Evolutionary conservation across 192 early-diverging fungal species (phyloP).

Genomic region (Gonapodya sp.): DNA sequence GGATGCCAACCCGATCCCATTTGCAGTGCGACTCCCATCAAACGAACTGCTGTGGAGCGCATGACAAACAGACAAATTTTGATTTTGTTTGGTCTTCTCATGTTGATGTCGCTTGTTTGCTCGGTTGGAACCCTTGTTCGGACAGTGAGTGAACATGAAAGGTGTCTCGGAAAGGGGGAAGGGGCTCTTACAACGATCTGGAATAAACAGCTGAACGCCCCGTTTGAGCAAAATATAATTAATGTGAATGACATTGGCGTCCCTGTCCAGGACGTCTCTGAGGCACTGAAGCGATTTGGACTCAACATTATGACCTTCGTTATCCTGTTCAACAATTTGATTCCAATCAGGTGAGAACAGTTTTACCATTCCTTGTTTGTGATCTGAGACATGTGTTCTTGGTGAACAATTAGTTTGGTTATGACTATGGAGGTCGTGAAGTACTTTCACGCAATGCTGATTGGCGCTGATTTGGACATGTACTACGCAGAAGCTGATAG

Average conservation of each 20-base stretch:
- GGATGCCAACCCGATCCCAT: too few relatives aligned
- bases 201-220: slow-evolving; percentile 17
- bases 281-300: slow-evolving; percentile 38
- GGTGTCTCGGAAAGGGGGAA: slow-evolving; percentile 9
- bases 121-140: slow-evolving; percentile 64
- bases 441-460: slow-evolving; percentile 76
- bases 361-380: slow-evolving; percentile 9
- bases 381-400: neutral
- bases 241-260: slow-evolving; percentile 20
- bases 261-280: slow-evolving; percentile 25
- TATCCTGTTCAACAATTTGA: slow-evolving; percentile 98
- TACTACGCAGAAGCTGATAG: slow-evolving; percentile 91
- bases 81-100: slow-evolving; percentile 78
- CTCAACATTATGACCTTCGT: slow-evolving; percentile 92
- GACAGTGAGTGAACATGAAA: neutral
- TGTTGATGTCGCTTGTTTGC: slow-evolving; percentile 75
- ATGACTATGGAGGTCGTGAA: slow-evolving; percentile 99
- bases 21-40: slow-evolving; percentile 72
- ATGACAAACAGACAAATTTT: slow-evolving; percentile 91
- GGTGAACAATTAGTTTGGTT: slow-evolving; percentile 57
- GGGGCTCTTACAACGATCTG: slow-evolving; percentile 13
- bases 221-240: slow-evolving; percentile 35
- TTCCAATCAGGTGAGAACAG: slow-evolving; percentile 70
- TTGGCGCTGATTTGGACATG: slow-evolving; percentile 91
- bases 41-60: slow-evolving; percentile 79